Evolutionary conservation across 345 rosid species (phyloP).

Genomic region (Microcos paniculata): DNA sequence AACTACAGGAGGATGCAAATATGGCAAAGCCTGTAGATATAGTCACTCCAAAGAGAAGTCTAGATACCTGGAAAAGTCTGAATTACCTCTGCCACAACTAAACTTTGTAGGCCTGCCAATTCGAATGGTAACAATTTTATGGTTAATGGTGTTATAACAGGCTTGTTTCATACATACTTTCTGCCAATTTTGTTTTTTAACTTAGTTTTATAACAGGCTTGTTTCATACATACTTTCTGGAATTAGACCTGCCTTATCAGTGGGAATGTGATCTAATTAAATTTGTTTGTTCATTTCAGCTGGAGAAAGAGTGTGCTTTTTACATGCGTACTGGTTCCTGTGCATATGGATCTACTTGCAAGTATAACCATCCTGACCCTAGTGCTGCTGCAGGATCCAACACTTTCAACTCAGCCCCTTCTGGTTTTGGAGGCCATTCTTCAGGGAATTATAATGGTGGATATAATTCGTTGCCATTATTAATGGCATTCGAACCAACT

Average conservation of each 20-base stretch:
- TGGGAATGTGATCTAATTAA: neutral
- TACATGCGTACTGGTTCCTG: slow-evolving; percentile 64
- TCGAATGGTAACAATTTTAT: slow-evolving; percentile 14
- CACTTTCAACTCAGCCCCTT: slow-evolving; percentile 9
- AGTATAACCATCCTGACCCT: slow-evolving; percentile 63
- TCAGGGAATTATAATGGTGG: slow-evolving; percentile 10
- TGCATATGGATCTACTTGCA: slow-evolving; percentile 48
- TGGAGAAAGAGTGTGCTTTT: slow-evolving; percentile 47
- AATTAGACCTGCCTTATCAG: neutral
- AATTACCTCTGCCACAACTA: slow-evolving; percentile 9
- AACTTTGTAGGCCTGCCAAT: slow-evolving; percentile 29
- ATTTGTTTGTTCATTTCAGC: slow-evolving; percentile 30
- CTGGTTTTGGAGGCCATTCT: slow-evolving; percentile 16
- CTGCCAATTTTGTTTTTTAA: neutral
- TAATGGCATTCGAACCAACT: neutral
- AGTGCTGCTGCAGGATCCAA: slow-evolving; percentile 34
- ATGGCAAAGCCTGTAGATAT: slow-evolving; percentile 47
- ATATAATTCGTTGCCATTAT: slow-evolving; percentile 4
- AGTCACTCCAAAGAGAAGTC: slow-evolving; percentile 34
- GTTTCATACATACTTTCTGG: neutral
- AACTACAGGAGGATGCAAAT: slow-evolving; percentile 49
- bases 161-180: too few relatives aligned
- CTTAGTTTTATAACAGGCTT: neutral
- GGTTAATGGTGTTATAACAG: slow-evolving; percentile 27
- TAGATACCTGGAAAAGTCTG: slow-evolving; percentile 19